phyloP scores from a whole-genome alignment of 129 eudicot species.

The Escallonia rubra region DNA sequence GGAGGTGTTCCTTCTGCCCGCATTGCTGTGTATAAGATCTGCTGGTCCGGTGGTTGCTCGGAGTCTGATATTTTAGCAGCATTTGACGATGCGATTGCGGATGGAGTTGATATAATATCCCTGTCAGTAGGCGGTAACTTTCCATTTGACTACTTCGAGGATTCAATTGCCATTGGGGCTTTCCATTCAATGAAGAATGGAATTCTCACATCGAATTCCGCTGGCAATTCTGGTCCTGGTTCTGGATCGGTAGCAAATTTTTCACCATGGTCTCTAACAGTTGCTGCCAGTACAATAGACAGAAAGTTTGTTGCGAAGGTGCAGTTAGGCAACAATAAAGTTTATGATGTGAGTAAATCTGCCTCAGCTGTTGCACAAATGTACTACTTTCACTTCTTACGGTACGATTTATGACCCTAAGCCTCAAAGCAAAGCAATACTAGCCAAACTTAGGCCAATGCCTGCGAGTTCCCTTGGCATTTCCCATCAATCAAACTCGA shows the following conservation, averaged over 20 bases:
- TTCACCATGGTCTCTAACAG: constrained; percentile 49
- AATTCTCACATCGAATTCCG: constrained; percentile 30
- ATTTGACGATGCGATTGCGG: constrained; percentile 38
- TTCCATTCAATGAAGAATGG: constrained; percentile 49
- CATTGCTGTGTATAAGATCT: constrained; percentile 24
- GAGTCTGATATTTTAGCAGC: constrained; percentile 25
- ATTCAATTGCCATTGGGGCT: constrained; percentile 45
- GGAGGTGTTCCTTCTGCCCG: constrained; percentile 34
- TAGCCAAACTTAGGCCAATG: too few relatives aligned
- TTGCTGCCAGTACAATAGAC: constrained; percentile 47
- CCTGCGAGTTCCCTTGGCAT: too few relatives aligned
- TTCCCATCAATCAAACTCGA: too few relatives aligned
- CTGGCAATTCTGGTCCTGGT: constrained; percentile 42
- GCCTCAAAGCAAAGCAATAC: too few relatives aligned
- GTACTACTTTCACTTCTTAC: too few relatives aligned
- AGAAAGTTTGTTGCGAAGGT: constrained; percentile 28
- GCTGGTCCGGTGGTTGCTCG: constrained; percentile 15
- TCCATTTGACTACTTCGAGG: constrained; percentile 11
- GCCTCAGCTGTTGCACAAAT: too few relatives aligned
- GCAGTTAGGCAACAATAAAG: constrained; percentile 17
- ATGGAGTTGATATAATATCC: constrained; percentile 31
- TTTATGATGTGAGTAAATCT: constrained; percentile 21
- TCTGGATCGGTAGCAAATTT: constrained; percentile 14
- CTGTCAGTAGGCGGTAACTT: constrained; percentile 11
- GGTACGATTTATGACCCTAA: too few relatives aligned